Percentiles rank a stretch among this genome's conserved stretches.
Conservation (phyloP, 2,329 filamentous ascomycete species). For the Scedosporium dehoogii region DNA sequence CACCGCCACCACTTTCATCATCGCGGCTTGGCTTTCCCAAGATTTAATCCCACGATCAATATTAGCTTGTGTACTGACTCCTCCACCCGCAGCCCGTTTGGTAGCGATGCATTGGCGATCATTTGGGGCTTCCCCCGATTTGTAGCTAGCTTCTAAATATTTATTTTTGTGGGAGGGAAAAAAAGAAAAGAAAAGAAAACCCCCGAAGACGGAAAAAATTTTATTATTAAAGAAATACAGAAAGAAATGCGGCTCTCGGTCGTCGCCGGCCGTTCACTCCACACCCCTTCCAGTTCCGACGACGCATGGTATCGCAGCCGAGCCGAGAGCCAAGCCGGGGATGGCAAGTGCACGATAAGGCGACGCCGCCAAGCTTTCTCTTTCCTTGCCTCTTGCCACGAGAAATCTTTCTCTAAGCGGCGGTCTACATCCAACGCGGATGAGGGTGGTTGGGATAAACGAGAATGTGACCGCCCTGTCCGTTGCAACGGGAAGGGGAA, state of each 20-base stretch:
- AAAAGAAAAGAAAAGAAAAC: too few relatives aligned
- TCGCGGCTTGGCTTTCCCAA: neutral
- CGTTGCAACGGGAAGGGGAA: neutral
- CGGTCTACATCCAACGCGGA: neutral
- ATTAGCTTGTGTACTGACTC: neutral
- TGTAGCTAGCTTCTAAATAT: too few relatives aligned
- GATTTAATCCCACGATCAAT: neutral
- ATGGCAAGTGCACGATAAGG: neutral
- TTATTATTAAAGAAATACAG: too few relatives aligned
- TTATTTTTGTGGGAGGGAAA: too few relatives aligned
- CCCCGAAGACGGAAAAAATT: too few relatives aligned
- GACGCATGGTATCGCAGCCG: neutral
- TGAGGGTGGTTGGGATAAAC: neutral
- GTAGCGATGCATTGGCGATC: too few relatives aligned
- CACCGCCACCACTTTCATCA: neutral
- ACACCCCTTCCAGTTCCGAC: neutral
- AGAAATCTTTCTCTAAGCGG: neutral
- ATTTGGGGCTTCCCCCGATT: too few relatives aligned
- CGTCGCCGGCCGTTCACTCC: neutral
- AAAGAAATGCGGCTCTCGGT: neutral
- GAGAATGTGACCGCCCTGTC: neutral
- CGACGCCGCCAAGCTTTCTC: neutral
- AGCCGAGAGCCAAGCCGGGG: neutral
- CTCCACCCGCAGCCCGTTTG: neutral
- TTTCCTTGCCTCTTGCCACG: neutral